These are phyloP conservation scores for Trichoderma sp. DNA, from an alignment of 2,329 filamentous ascomycete genomes.

Conservation along the genomic window DNA sequence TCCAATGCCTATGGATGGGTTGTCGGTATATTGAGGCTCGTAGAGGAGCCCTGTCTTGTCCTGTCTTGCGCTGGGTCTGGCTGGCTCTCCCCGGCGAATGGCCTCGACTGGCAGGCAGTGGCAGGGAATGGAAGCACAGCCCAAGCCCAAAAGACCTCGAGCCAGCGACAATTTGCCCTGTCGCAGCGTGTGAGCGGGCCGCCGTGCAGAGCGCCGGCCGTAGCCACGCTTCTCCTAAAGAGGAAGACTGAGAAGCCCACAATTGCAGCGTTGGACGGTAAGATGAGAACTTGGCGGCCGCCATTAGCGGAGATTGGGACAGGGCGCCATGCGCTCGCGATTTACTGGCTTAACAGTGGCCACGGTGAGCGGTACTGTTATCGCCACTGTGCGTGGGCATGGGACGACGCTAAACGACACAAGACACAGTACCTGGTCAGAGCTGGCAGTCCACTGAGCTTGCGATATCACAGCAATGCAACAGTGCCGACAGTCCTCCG, in stretches of 20 bases:
- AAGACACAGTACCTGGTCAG: not conserved
- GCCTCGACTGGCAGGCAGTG: not conserved
- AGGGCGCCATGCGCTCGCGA: slow-evolving; percentile 8
- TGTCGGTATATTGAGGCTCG: not conserved
- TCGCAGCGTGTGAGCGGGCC: slow-evolving; percentile 22
- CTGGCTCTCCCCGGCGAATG: not conserved
- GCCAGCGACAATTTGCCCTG: slow-evolving; percentile 1
- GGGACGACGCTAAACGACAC: not conserved
- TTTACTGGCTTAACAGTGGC: slow-evolving; percentile 15
- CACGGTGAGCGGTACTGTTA: not conserved
- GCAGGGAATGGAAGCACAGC: not conserved
- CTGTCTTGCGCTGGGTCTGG: not conserved
- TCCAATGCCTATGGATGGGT: not conserved
- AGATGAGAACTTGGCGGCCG: slow-evolving; percentile 22
- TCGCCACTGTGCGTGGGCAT: not conserved
- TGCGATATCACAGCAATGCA: not conserved
- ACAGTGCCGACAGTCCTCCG: fast-evolving
- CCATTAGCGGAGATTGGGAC: slow-evolving; percentile 23
- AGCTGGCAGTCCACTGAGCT: not conserved
- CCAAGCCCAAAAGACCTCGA: not conserved
- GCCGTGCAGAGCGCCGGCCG: slow-evolving; percentile 21
- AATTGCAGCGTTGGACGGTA: slow-evolving; percentile 16
- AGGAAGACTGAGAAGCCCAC: slow-evolving; percentile 20
- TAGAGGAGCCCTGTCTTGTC: not conserved
- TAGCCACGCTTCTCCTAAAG: slow-evolving; percentile 19